Evolutionary conservation across 1,284 basidiomycete species (phyloP), one percentile per base, ranked within the genome.

Genomic region (Malassezia japonica): DNA sequence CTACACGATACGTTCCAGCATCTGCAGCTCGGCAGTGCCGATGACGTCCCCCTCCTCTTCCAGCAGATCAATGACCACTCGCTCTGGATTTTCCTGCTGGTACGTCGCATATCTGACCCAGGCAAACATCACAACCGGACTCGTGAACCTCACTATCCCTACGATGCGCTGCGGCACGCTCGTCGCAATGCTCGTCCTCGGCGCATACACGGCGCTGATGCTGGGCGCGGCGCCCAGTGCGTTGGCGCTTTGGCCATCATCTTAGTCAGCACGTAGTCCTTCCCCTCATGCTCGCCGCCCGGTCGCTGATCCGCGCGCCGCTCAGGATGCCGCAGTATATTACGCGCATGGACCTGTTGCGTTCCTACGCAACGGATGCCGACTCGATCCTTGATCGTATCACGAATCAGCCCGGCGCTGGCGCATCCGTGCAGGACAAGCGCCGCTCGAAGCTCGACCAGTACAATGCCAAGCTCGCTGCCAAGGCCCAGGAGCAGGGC

Each of bases 51-150:
- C 41, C 15, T 38, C 4, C 75, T 95, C 10, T 75, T 95, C 6
- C 81, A 84, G 28, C 85, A 85, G 1, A 77, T 94, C 49, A 96
- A 95, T 70, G 78, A 77, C 52, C 90, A 94, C 60, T 81, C 85
- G 0, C 75, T 96, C 20, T 75, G 77, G 1, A 66, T 92, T 13
- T 98, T 98, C 74, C 78, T 98, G 3, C 56, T 85, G 23, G 89
- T 89, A 62, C 61, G 85, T 78, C 23, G 8, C 12, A 3, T n/a
- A 10, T 0, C 36, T 46, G 10, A 52, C 38, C 21, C 46, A 54
- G 85, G 86, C 89, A 0, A 98, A 98, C 71, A 72, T 94, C 0
- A 72, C 81, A 23, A 98, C 92, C 0, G 92, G 92, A 0, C 57
- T 86, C 15, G 77, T 94, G 56, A 98, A 96, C 70, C 64, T 96